Conservation (phyloP, 371 early-diverging fungal genomes). For the Mucor mucedo region DNA sequence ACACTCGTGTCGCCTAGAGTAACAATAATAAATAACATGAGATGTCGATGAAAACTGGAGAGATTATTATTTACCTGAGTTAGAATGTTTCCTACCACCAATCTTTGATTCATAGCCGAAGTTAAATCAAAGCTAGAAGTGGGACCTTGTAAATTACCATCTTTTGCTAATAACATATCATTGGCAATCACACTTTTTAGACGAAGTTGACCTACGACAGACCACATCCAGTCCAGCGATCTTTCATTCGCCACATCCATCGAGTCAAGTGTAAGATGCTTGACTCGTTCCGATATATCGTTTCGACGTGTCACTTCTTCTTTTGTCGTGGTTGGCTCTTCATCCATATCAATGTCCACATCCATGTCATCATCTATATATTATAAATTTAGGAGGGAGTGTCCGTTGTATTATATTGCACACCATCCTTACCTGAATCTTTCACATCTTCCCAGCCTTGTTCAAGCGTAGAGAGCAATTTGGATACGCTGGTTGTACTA, state of each 20-base stretch:
- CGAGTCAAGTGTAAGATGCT: conserved; percentile 6
- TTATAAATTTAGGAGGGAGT: background rate
- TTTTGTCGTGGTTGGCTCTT: background rate
- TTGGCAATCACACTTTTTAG: conserved; percentile 46
- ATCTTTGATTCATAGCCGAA: conserved; percentile 44
- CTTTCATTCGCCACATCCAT: conserved; percentile 38
- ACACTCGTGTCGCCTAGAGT: conserved; percentile 33
- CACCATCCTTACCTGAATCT: conserved; percentile 29
- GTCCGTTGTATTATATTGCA: background rate
- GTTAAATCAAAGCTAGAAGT: conserved; percentile 32
- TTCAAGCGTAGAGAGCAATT: conserved; percentile 32
- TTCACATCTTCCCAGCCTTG: conserved; percentile 43
- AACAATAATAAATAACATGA: background rate
- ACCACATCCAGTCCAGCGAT: conserved; percentile 55
- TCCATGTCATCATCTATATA: conserved; percentile 42
- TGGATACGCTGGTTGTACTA: conserved; percentile 34
- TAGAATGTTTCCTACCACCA: conserved; percentile 40
- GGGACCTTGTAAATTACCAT: conserved; percentile 40
- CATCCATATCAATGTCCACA: conserved; percentile 46
- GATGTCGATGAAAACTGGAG: background rate
- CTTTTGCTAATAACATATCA: conserved; percentile 39
- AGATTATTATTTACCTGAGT: conserved; percentile 22
- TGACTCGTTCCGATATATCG: conserved; percentile 15
- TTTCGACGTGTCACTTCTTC: conserved; percentile 2
- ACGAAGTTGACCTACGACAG: conserved; percentile 42